Evolutionary conservation across 2,329 filamentous ascomycete species (phyloP), one percentile per base, ranked within the genome.

Genomic region (Neocucurbitaria cava): DNA sequence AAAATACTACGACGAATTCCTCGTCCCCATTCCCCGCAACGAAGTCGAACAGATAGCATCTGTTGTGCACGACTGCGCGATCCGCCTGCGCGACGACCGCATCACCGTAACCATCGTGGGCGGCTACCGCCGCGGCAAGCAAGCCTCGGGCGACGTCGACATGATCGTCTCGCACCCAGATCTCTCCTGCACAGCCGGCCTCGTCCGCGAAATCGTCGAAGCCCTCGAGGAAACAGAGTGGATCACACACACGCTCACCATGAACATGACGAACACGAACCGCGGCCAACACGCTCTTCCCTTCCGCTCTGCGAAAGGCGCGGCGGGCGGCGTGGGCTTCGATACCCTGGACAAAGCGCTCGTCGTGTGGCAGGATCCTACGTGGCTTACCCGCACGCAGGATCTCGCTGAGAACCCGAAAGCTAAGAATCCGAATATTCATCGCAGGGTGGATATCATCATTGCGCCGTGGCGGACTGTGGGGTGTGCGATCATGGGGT

Each of bases 361-460:
- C 47, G 89, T 97, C 0, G 92, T 97, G 0, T 98, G 94, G 94
- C 91, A 96, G 70, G 82, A 92, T 67, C 88, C 88, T 0, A 46
- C 59, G 2, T 78, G 78, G 72, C 72, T 76, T 5, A 74, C 69
- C 0, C 75, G 76, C 52, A 69, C 67, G 1, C 72, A 54, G 13
- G 78, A 78, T 44, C 62, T 74, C 10, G 70, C 63, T 0, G 55
- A 55, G 1, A 65, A 78, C 41, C 64, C 75, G 1, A 70, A 73
- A 43, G 73, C 76, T 1, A 85, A 84, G 66, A 93, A 92, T 56
- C 83, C 86, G 0, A 91, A 92, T 63, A 83, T 84, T 0, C 94
- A 96, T 70, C 86, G 92, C 18, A 83, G 94, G 41, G 93, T 98
- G 1, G 94, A 98, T 70, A 96, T 98, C 53, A 94, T 98, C 62